Base-by-base conservation (phyloP, 768 basidiomycete species). In the Calocybe cyanea region DNA sequence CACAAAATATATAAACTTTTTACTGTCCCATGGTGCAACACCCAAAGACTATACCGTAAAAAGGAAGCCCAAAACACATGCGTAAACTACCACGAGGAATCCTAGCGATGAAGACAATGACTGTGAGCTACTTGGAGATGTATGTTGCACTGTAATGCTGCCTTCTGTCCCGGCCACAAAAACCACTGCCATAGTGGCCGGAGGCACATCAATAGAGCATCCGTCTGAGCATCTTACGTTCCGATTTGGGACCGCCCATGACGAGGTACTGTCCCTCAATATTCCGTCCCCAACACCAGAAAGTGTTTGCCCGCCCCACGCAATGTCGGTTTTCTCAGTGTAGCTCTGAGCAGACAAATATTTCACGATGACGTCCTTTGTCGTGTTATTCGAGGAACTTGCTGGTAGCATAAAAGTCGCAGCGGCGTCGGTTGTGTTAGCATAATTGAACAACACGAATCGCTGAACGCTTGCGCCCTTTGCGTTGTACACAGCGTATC, bases 401-500 rank as follows among this genome's bases (percentile, higher is more conserved):
- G 54, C 53, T 45, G 66, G 75, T 15, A 80, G 49, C 21, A 61
- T 45, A 57, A 80, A 73, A 8, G 58, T 55, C 4, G 49, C 45
- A n/a, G 53, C 53, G 57, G 70, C 68, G 41, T 66, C 46, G 41
- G 65, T 64, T 46, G 70, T 58, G 60, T 76, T 70, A 55, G 66
- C 71, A 52, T 64, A 78, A 52, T 80, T 79, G 60, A 80, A 74
- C 31, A 80, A 55, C 11, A 72, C 71, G 19, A 78, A 57, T 40
- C 68, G 65, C 25, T 66, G 59, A 19, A 76, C 59, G 1, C 65
- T 65, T 2, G 71, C 67, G 37, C 67, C 67, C 10, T 58, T 60
- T 28, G 76, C 67, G 49, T 85, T 78, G 64, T 81, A 82, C 20
- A 85, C 60, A 4, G 75, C 80, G 57, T 87, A 85, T 24, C 76